Conservation (phyloP, 2,329 filamentous ascomycete genomes). For the Aspergillus proliferans region DNA sequence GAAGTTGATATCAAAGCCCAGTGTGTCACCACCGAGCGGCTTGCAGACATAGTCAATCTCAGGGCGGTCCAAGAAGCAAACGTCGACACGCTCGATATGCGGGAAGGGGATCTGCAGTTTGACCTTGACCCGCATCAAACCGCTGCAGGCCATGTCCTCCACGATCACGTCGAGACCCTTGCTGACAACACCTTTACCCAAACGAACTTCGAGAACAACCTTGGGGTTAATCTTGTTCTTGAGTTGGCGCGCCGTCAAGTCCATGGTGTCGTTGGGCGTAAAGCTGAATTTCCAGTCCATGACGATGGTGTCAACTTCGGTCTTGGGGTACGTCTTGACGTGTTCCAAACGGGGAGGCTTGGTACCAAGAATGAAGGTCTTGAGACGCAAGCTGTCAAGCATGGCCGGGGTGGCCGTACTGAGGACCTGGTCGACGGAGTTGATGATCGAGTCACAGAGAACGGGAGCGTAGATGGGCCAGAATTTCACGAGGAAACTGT, state of each 20-base stretch:
- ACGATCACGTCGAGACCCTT: slow-evolving; percentile 97
- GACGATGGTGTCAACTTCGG: slow-evolving; percentile 87
- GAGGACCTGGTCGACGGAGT: slow-evolving; percentile 89
- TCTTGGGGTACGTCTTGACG: slow-evolving; percentile 95
- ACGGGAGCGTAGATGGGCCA: slow-evolving; percentile 98
- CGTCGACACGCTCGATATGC: slow-evolving; percentile 88
- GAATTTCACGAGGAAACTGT: slow-evolving; percentile 96
- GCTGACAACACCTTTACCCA: slow-evolving; percentile 94
- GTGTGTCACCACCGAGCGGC: slow-evolving; percentile 85
- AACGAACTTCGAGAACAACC: slow-evolving; percentile 84
- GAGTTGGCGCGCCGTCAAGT: slow-evolving; percentile 83
- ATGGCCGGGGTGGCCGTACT: slow-evolving; percentile 89
- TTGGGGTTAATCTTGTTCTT: slow-evolving; percentile 97
- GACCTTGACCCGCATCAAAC: slow-evolving; percentile 93
- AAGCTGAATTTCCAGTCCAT: slow-evolving; percentile 99
- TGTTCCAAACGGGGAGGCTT: slow-evolving; percentile 96
- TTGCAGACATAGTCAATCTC: slow-evolving; percentile 97
- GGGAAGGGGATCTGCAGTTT: slow-evolving; percentile 96
- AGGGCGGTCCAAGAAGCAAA: slow-evolving; percentile 86
- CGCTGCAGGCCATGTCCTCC: slow-evolving; percentile 93
- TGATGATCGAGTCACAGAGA: slow-evolving; percentile 83
- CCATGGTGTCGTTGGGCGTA: slow-evolving; percentile 86
- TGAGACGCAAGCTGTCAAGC: slow-evolving; percentile 86
- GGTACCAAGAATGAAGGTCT: slow-evolving; percentile 85
- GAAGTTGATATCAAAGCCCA: slow-evolving; percentile 99